Evolutionary conservation across 768 basidiomycete species (phyloP), one percentile per base, ranked within the genome.

Genomic region (Suillus americanus): DNA sequence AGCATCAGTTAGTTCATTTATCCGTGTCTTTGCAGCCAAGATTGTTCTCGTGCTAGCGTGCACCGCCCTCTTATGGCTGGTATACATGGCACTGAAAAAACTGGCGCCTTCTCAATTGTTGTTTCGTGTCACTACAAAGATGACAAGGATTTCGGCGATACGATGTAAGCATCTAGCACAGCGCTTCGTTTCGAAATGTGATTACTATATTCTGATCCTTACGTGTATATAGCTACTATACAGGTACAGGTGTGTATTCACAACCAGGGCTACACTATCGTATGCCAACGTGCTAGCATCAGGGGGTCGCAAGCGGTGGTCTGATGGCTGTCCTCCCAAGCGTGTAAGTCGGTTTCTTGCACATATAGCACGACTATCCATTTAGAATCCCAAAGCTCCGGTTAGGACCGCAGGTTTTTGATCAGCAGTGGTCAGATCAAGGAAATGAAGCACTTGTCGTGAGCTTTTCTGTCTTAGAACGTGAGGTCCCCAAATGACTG

Each of bases 61-160:
- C 75, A 75, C 28, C 66, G 73, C 13, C 20, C 54, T 0, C 0
- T 0, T 1, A 43, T 68, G 9, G 62, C 63, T 20, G 74, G 74
- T 7, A 76, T 75, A 53, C 65, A 35, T 38, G 74, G 74, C 28
- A 72, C 25, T 14, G 3, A 6, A 3, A 16, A 0, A 8, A 14
- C 63, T 0, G 73, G 75, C 13, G 60, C 30, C 1, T 69, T 20
- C 28, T 75, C 74, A 23, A 38, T 76, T 40, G 65, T 43, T 10
- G 3, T 75, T 25, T 73, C 75, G 2, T 5, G n/a, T 25, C 10
- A 7, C 10, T 74, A 76, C 62, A 8, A 50, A 50, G 73, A 76
- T 38, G 51, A 75, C 28, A 64, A 72, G 46, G 74, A 75, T 45
- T 64, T 63, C 0, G 74, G 73, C 1, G 70, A 75, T 23, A 56